A percentile compares a stretch with the other conserved stretches of the same genome.
Evolutionary conservation across 2,329 filamentous ascomycete genomes (phyloP).

Genomic region (Pyrenochaeta sp.): DNA sequence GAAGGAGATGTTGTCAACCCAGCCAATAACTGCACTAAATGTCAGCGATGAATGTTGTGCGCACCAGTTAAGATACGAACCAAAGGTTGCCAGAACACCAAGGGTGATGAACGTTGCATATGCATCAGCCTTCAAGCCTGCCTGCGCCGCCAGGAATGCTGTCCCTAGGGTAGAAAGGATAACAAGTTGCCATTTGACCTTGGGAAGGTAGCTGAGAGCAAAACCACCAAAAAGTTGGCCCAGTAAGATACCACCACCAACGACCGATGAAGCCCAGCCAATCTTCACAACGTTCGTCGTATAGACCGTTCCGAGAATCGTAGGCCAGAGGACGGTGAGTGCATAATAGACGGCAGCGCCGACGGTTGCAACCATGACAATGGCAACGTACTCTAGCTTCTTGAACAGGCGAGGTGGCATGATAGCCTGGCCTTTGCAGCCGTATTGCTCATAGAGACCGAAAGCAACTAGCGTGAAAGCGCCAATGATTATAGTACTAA

Average conservation of each 20-base stretch:
- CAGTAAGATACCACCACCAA: conserved; percentile 36
- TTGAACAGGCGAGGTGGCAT: conserved; percentile 39
- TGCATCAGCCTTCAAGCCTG: conserved; percentile 12
- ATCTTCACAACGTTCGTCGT: conserved; percentile 29
- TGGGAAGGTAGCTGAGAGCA: conserved; percentile 29
- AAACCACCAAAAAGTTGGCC: conserved; percentile 38
- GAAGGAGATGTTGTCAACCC: conserved; percentile 36
- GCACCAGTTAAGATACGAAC: not conserved
- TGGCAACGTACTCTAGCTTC: conserved; percentile 31
- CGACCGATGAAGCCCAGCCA: conserved; percentile 36
- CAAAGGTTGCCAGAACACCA: conserved; percentile 6
- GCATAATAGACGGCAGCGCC: conserved; percentile 35
- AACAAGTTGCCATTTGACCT: conserved; percentile 30
- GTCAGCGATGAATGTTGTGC: conserved; percentile 17
- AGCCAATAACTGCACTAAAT: conserved; percentile 21
- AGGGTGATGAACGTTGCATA: conserved; percentile 24
- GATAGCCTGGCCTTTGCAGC: conserved; percentile 30
- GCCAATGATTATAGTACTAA: conserved; percentile 25
- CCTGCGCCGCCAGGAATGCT: conserved; percentile 29
- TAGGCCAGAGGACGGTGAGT: conserved; percentile 42
- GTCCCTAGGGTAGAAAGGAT: conserved; percentile 22
- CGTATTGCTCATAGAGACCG: conserved; percentile 25
- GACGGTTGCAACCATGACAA: conserved; percentile 34
- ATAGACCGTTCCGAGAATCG: conserved; percentile 33
- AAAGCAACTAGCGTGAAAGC: conserved; percentile 19